Percentiles rank a stretch among this genome's conserved stretches.
Evolutionary conservation across 2,329 filamentous ascomycete genomes (phyloP).

Genomic region (Orbilia oligospora): DNA sequence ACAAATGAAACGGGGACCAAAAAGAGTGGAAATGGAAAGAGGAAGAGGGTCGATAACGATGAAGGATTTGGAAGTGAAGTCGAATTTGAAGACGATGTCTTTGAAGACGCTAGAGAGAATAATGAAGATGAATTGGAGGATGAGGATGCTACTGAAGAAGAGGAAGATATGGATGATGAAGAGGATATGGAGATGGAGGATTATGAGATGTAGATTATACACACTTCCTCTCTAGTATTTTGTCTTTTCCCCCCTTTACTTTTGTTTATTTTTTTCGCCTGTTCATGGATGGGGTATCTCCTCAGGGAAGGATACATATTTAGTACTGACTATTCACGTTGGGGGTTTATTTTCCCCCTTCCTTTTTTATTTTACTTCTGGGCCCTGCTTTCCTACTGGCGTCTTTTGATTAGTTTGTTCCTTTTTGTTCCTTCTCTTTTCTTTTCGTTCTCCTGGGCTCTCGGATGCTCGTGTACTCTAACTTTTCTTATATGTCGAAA

Average conservation of each 20-base stretch:
- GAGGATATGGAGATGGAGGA: slow-evolving; percentile 66
- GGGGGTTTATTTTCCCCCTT: slow-evolving; percentile 14
- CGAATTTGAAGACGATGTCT: slow-evolving; percentile 65
- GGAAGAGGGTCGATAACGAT: slow-evolving; percentile 48
- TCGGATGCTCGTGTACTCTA: slow-evolving; percentile 1
- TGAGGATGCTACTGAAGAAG: slow-evolving; percentile 68
- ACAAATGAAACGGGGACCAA: not conserved
- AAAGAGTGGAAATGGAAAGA: slow-evolving; percentile 19
- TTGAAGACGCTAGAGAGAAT: slow-evolving; percentile 64
- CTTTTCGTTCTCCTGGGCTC: slow-evolving; percentile 8
- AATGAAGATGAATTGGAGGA: slow-evolving; percentile 65
- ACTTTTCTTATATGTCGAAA: not conserved
- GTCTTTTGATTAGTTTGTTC: not conserved
- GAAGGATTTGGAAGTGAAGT: slow-evolving; percentile 62
- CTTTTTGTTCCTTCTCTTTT: not conserved
- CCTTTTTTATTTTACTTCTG: not conserved
- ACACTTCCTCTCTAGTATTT: slow-evolving; percentile 5
- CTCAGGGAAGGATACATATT: not conserved
- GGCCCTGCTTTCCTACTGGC: slow-evolving; percentile 1
- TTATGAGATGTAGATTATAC: slow-evolving; percentile 36
- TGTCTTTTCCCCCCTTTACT: not conserved
- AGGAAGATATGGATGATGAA: slow-evolving; percentile 72
- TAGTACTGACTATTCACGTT: not conserved
- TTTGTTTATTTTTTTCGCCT: too few species aligned
- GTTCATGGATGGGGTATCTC: not conserved